Conservation (phyloP, 2,329 filamentous ascomycete species). For the Periconia sp. region DNA sequence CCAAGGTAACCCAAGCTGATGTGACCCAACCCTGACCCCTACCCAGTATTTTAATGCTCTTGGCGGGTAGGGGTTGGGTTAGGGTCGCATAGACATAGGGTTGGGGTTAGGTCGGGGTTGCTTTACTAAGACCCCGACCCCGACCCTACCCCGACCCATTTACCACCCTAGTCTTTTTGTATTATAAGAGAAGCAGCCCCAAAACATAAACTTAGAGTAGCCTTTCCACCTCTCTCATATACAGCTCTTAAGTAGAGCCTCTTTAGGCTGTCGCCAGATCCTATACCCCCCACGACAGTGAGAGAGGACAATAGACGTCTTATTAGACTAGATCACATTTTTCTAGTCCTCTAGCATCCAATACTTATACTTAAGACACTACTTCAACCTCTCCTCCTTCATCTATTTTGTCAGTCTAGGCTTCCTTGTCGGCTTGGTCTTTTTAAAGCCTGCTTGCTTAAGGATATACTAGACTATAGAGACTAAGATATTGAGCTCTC, state of each 20-base stretch:
- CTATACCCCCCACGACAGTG: conserved; percentile 7
- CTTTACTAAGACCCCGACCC: no score
- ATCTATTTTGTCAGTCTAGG: conserved; percentile 15
- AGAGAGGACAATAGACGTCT: conserved; percentile 12
- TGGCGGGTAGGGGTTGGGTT: no score
- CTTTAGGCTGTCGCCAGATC: conserved; percentile 11
- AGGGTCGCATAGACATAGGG: no score
- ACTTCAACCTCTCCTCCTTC: conserved; percentile 4
- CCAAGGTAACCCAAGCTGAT: no score
- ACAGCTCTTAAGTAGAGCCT: conserved; percentile 11
- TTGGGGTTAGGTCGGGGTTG: no score
- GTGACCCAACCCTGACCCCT: no score
- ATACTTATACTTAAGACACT: conserved; percentile 4
- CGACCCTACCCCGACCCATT: no score
- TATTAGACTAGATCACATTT: conserved; percentile 14
- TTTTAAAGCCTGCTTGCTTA: conserved; percentile 5
- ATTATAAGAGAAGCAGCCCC: conserved; percentile 7
- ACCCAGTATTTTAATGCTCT: no score
- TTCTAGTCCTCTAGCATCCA: conserved; percentile 18
- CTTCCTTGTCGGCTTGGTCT: conserved; percentile 7
- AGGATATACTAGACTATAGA: conserved; percentile 1
- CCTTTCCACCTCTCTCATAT: conserved; percentile 16
- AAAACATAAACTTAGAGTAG: conserved; percentile 13
- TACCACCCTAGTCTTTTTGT: no score
- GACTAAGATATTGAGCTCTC: background rate